Conservation (phyloP, 148 eudicot genomes). For the Spergularia bocconei region DNA sequence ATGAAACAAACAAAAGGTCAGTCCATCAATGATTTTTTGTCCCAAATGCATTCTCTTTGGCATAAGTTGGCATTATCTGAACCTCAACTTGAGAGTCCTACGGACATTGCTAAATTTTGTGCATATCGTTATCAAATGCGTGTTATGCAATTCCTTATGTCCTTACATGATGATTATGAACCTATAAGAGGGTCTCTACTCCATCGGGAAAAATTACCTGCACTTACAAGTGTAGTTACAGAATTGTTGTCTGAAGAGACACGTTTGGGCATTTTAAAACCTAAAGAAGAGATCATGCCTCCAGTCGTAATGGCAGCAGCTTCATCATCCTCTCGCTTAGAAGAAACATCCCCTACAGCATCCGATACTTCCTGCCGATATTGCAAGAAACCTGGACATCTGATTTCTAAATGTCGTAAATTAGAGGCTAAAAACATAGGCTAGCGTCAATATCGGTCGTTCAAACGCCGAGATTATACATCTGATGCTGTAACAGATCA, state of each 20-base stretch:
- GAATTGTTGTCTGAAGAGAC: too few relatives aligned
- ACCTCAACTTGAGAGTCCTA: neutral
- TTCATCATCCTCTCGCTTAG: too few relatives aligned
- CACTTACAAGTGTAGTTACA: too few relatives aligned
- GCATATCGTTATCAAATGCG: slow-evolving; percentile 7
- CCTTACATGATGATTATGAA: neutral
- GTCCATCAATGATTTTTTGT: slow-evolving; percentile 4
- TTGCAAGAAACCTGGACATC: slow-evolving; percentile 2
- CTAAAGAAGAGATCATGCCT: neutral
- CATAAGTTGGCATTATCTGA: neutral
- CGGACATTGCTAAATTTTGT: neutral
- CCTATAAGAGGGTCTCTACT: slow-evolving; percentile 9
- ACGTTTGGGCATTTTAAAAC: slow-evolving; percentile 1
- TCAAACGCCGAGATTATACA: too few relatives aligned
- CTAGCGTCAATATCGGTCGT: too few relatives aligned
- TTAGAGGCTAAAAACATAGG: neutral
- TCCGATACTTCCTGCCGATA: neutral
- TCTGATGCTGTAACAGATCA: too few relatives aligned
- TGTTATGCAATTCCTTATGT: slow-evolving; percentile 13
- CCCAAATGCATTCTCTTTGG: neutral
- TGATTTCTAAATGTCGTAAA: neutral
- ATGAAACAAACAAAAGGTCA: slow-evolving; percentile 10
- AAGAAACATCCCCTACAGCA: neutral
- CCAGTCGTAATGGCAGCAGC: neutral
- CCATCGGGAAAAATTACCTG: neutral